Evolutionary conservation across 805 yeast species (phyloP), one percentile per base, ranked within the genome.

Genomic region (Metschnikowia reukaufii): DNA sequence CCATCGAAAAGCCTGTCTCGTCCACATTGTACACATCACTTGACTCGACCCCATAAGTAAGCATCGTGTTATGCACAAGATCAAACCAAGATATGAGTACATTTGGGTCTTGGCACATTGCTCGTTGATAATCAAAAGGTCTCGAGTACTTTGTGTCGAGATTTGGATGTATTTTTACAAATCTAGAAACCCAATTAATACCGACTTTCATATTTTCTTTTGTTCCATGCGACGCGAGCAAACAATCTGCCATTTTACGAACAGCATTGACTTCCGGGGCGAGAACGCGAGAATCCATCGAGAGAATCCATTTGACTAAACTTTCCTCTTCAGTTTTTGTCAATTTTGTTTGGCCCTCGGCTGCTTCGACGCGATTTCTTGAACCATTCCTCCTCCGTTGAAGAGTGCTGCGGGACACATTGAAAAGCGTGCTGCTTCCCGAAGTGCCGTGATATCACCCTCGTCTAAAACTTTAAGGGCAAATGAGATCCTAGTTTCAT

Each of bases 1-100:
- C 44, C 34, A 41, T 33, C n/a, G n/a, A 8, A 16, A 16, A 41
- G 12, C 44, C 44, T 15, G 44, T 41, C 15, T 41, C 44, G 16
- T 34, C 39, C 9, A 41, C 21, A 10, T 41, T 41, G 34, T 25
- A 33, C 8, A 41, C 19, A 19, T 34, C 34, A 16, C 16, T 9
- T 17, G 40, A 12, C 6, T 27, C 32, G 19, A 37, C 8, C 3
- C 40, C 40, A 27, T 37, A 8, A 3, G 2, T 13, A 2, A 25
- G 2, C 1, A 3, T 23, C 20, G 20, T 17, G n/a, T 4, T 13
- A 6, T n/a, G 31, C 15, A 37, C 20, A 8, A 25, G 20, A 23
- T 37, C 16, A 5, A 37, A 36, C 32, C 40, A n/a, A n/a, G n/a
- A 37, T 12, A 6, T 25, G n/a, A 6, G 19, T 8, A 21, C 4